These are phyloP conservation scores for Colletotrichum melonis DNA, from an alignment of 2,329 filamentous ascomycete species.

Conservation along the genomic window DNA sequence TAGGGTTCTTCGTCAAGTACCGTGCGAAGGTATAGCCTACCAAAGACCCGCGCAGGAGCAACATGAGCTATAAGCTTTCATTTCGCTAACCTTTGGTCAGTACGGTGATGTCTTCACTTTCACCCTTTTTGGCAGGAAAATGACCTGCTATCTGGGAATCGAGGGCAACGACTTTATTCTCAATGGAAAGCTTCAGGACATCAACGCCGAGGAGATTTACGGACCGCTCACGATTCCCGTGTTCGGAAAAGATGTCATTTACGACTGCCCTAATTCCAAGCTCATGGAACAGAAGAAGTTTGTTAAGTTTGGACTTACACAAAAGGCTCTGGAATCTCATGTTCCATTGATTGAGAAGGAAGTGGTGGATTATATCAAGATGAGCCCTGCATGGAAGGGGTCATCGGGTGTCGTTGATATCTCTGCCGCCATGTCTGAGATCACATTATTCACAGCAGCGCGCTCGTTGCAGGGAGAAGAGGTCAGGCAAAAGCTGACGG, in stretches of 20 bases:
- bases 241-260: slow-evolving; percentile 84
- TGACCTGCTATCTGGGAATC: slow-evolving; percentile 25
- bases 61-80: no score
- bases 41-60: no score
- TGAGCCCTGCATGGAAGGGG: background rate
- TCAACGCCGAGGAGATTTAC: slow-evolving; percentile 67
- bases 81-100: background rate
- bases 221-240: slow-evolving; percentile 62
- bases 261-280: slow-evolving; percentile 86
- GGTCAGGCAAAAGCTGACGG: slow-evolving; percentile 77
- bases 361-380: slow-evolving; percentile 52
- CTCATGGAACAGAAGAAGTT: slow-evolving; percentile 93
- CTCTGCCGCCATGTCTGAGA: slow-evolving; percentile 69
- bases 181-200: slow-evolving; percentile 63
- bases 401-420: background rate
- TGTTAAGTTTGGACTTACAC: slow-evolving; percentile 77
- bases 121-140: background rate
- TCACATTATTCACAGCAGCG: slow-evolving; percentile 85
- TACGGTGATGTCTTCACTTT: background rate
- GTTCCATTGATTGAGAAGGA: slow-evolving; percentile 79
- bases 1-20: background rate
- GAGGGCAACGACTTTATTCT: slow-evolving; percentile 67
- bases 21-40: background rate
- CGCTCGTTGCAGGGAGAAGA: slow-evolving; percentile 81
- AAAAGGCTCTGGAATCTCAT: slow-evolving; percentile 72